phyloP scores from a whole-genome alignment of 495 filamentous ascomycete genomes.

The Paragyromitra xinjiangensis region DNA sequence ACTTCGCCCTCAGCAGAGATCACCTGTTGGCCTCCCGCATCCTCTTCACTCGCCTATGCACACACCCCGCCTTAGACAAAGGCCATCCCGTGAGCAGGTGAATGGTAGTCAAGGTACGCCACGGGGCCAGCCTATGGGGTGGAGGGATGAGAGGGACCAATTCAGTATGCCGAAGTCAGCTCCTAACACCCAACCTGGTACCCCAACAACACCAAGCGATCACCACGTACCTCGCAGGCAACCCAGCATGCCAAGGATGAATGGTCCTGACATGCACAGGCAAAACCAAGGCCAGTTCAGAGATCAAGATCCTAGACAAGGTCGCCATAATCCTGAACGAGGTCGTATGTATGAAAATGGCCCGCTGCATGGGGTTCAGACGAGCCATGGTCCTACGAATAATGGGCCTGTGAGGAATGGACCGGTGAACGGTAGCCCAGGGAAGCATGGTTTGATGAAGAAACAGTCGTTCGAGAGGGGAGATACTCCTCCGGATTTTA shows the following conservation, averaged over 20 bases:
- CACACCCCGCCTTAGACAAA: conserved; percentile 51
- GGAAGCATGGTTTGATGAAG: conserved; percentile 17
- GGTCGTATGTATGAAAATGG: conserved; percentile 29
- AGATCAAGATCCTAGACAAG: conserved; percentile 37
- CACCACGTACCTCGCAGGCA: conserved; percentile 44
- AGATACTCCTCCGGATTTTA: conserved; percentile 42
- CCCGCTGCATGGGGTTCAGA: conserved; percentile 18
- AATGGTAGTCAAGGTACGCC: conserved; percentile 36
- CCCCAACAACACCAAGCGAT: conserved; percentile 42
- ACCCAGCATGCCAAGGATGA: conserved; percentile 51
- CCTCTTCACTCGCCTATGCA: conserved; percentile 53
- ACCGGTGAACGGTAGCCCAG: conserved; percentile 11
- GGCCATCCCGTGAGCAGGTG: conserved; percentile 50
- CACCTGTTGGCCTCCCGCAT: conserved; percentile 49
- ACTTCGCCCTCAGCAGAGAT: conserved; percentile 14
- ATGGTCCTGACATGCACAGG: conserved; percentile 46
- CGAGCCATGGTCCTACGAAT: conserved; percentile 15
- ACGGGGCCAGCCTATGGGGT: conserved; percentile 57
- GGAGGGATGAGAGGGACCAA: conserved; percentile 49
- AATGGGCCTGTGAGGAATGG: conserved; percentile 23
- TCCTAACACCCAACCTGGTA: conserved; percentile 52
- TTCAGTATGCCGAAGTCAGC: conserved; percentile 35
- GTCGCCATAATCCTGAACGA: conserved; percentile 15
- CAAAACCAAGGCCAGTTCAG: conserved; percentile 37
- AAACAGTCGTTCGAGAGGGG: conserved; percentile 43